These are phyloP conservation scores for Cercospora citrullina DNA, from an alignment of 2,329 filamentous ascomycete genomes.

Conservation along the genomic window DNA sequence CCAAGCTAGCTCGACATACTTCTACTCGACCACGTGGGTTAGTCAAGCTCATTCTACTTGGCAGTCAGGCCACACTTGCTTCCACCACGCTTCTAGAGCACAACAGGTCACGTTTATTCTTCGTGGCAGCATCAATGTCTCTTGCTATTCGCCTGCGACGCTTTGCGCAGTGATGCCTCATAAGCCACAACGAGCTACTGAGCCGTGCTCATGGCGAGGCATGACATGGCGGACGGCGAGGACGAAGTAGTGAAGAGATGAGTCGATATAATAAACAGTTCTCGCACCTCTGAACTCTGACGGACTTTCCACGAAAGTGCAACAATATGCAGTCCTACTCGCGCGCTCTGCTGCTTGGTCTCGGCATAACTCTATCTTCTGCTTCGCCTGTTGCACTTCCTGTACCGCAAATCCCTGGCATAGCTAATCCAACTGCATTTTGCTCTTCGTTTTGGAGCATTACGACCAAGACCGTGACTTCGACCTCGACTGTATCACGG, in stretches of 20 bases:
- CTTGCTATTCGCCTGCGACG: not conserved
- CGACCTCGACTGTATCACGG: too few species aligned
- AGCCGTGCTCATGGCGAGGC: not conserved
- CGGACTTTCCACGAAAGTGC: not conserved
- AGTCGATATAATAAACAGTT: not conserved
- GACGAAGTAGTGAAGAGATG: not conserved
- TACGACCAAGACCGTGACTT: too few species aligned
- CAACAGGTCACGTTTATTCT: not conserved
- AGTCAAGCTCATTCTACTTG: not conserved
- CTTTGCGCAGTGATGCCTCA: not conserved
- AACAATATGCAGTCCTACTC: not conserved
- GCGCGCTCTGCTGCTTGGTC: not conserved
- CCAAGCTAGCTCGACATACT: not conserved
- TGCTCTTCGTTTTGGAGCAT: too few species aligned
- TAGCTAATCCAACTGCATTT: too few species aligned
- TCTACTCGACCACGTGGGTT: not conserved
- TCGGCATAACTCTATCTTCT: not conserved
- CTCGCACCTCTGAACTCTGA: not conserved
- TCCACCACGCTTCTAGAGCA: not conserved
- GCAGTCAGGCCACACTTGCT: not conserved
- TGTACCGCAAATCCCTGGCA: not conserved
- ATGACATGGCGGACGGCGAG: not conserved
- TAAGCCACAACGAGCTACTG: not conserved
- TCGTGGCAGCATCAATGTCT: not conserved
- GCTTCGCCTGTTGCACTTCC: not conserved